Evolutionary conservation across 148 eudicot genomes (phyloP), one percentile per base, ranked within the genome.

Genomic region (Amaranthus palmeri): DNA sequence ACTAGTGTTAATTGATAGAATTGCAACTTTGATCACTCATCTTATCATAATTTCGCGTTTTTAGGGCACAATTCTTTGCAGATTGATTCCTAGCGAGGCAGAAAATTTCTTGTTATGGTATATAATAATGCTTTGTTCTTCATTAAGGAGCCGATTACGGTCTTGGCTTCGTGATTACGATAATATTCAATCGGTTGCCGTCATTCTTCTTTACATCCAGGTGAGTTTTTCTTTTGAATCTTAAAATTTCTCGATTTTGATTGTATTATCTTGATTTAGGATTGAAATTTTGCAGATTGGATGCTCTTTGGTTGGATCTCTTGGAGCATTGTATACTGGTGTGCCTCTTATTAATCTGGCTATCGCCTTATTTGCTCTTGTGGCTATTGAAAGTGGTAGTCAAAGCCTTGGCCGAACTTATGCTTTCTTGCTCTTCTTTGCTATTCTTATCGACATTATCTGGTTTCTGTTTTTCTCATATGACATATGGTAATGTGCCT

Each of bases 371-470:
- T 93, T 93, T 65, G 97, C 92, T 4, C 87, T 93, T 52, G 97
- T 93, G 50, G 98, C 97, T 18, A 89, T 93, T 69, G 97, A 93
- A 83, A 93, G 96, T 79, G 93, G 92, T 75, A 93, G 93, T 73
- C 98, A 93, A 78, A 89, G 88, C 72, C 90, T 93, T 10, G 96
- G 90, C 56, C 87, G 98, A 36, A 91, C 92, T 5, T 93, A 93
- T 76, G 98, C 96, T 46, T 80, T 85, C 78, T 92, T 93, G 73
- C 95, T 91, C 75, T 79, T 86, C 66, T 82, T 81, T 43, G 81
- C 96, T 10, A 80, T 93, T 75, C 76, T 86, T 80, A 76, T 91
- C 6, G 97, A 93, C 78, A 61, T 91, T 62, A 45, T 75, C 48
- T 91, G 98, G 98, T 88, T 93, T 77, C 55, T 89, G 67, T 88